phyloP scores from a whole-genome alignment of 441 rosid genomes.

The Aquilaria agallochum region DNA sequence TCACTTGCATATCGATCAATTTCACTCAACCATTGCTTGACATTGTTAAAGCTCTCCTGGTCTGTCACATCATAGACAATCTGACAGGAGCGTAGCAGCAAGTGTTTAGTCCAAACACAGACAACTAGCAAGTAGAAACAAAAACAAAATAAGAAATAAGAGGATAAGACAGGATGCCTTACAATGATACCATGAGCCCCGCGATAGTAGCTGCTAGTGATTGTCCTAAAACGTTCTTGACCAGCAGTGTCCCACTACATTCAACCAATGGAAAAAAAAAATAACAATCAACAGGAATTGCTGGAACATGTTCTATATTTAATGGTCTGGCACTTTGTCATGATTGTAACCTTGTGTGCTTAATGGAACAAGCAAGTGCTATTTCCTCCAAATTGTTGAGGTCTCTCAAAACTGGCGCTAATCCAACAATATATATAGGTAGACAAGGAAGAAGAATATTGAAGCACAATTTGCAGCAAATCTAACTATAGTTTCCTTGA shows the following conservation, averaged over 20 bases:
- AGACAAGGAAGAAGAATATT: too few species aligned
- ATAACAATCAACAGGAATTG: constrained; percentile 6
- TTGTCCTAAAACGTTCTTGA: constrained; percentile 72
- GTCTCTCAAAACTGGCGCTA: too few species aligned
- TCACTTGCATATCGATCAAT: constrained; percentile 87
- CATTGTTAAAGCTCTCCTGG: constrained; percentile 83
- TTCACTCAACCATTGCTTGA: constrained; percentile 81
- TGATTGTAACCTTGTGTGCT: too few species aligned
- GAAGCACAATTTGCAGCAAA: not conserved
- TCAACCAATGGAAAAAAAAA: constrained; percentile 9
- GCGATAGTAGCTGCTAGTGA: constrained; percentile 75
- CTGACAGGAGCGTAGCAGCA: constrained; percentile 25
- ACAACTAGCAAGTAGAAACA: not conserved
- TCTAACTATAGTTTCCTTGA: not conserved
- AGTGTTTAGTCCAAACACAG: constrained; percentile 7
- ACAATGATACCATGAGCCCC: constrained; percentile 78
- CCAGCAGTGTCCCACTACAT: constrained; percentile 83
- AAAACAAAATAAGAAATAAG: not conserved
- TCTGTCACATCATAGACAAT: constrained; percentile 84
- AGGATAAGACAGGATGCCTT: constrained; percentile 10
- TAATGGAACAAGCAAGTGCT: too few species aligned
- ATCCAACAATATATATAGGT: too few species aligned
- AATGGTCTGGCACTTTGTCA: too few species aligned
- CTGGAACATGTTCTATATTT: too few species aligned
- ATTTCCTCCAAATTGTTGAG: too few species aligned